These are phyloP conservation scores for Leccinum subgranulosum DNA, from an alignment of 768 basidiomycete genomes.

Conservation along the genomic window DNA sequence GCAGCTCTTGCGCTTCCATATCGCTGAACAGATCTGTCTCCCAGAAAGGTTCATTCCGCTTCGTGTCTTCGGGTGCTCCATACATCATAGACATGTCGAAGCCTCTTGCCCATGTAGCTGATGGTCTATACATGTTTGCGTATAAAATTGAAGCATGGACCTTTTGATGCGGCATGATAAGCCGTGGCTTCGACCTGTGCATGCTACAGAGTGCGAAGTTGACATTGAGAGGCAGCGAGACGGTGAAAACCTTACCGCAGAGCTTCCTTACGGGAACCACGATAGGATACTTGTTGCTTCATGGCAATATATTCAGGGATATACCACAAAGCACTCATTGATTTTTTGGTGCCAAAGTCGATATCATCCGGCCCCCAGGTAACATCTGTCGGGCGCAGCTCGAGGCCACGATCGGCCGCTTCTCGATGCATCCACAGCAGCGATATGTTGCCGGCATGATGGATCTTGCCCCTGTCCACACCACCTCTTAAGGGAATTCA, in stretches of 20 bases:
- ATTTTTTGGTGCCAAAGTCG: slow-evolving; percentile 4
- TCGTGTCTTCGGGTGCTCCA: background rate
- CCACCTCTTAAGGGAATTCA: slow-evolving; percentile 5
- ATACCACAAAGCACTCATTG: slow-evolving; percentile 8
- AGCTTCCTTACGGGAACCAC: background rate
- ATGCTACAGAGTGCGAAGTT: background rate
- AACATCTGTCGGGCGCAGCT: too few relatives aligned
- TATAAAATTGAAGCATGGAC: too few relatives aligned
- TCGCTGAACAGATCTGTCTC: slow-evolving; percentile 11
- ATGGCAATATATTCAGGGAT: slow-evolving; percentile 8
- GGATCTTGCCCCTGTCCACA: slow-evolving; percentile 3
- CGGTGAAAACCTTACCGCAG: slow-evolving; percentile 5
- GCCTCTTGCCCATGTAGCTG: background rate
- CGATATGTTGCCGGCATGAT: too few relatives aligned
- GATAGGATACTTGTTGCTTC: slow-evolving; percentile 6
- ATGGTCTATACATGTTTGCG: too few relatives aligned
- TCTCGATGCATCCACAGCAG: too few relatives aligned
- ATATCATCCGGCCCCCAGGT: too few relatives aligned
- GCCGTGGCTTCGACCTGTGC: slow-evolving; percentile 9
- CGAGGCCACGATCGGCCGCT: too few relatives aligned
- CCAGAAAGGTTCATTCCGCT: background rate
- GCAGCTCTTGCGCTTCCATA: background rate
- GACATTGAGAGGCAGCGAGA: background rate
- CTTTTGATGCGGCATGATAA: too few relatives aligned
- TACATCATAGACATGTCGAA: background rate